Evolutionary conservation across 805 yeast species (phyloP), one percentile per base, ranked within the genome.

Genomic region (Teunomyces pallodes): DNA sequence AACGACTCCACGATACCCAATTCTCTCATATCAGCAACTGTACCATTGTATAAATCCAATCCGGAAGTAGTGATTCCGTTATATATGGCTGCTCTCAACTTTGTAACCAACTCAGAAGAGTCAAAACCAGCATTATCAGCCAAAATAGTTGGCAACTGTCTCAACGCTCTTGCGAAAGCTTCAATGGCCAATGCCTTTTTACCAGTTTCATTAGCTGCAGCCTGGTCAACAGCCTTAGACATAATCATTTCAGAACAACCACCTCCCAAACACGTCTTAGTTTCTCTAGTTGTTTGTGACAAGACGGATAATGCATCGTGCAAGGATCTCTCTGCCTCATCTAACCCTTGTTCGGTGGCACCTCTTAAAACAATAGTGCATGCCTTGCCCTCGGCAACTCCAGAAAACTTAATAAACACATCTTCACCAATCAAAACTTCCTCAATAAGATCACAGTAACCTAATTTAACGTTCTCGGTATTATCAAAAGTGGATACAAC

Each of bases 91-190:
- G 97, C 83, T 69, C 97, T 82, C 60, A 94, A 77, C 66, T 89
- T 90, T 8, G 98, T 80, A 10, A 94, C 95, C 53, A 94, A 75
- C 58, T 95, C 98, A 59, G 90, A 83, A 17, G 97, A 86, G 65
- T 94, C 99, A 60, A 82, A 88, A 27, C 99, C 99, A 3, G 99
- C 98, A 64, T 94, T 94, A 64, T 94, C 98, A 42, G 97, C 96
- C 56, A 94, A 76, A 53, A 94, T 91, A 1, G 96, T 90, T 50
- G 99, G 99, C 54, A 94, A 77, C 68, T 90, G 96, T 69, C 97
- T 84, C 61, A 94, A 77, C 5, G 98, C 98, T 53, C 86, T 83
- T 14, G 96, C 97, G 73, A 89, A 94, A 1, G 96, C 85, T 69
- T 92, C 98, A 48, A 94, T 84, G 2, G 99, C 99, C 44, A 94